phyloP scores from a whole-genome alignment of 352 stramenopile genomes.

The Globisporangium solare region DNA sequence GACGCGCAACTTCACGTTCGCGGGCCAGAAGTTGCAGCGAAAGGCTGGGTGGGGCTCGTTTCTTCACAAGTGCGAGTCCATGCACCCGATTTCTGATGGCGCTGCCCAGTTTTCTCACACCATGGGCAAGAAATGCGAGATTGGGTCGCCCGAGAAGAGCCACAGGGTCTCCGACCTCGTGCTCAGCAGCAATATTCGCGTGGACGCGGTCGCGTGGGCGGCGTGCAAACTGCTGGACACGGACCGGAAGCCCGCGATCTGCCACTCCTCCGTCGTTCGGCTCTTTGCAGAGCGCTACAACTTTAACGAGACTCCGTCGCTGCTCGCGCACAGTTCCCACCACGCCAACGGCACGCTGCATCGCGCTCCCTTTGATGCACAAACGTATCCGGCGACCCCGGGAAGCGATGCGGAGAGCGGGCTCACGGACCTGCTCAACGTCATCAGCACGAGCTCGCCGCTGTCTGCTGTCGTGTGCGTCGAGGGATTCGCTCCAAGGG shows the following conservation, averaged over 20 bases:
- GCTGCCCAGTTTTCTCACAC: constrained; percentile 22
- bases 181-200: constrained; percentile 34
- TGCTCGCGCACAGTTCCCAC: constrained; percentile 2
- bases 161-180: constrained; percentile 28
- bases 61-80: constrained; percentile 31
- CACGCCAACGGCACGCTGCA: constrained; percentile 2
- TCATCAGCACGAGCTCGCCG: constrained; percentile 52
- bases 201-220: constrained; percentile 48
- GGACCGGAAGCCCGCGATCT: constrained; percentile 44
- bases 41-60: constrained; percentile 46
- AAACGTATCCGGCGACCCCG: constrained; percentile 13
- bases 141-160: constrained; percentile 21
- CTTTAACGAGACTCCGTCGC: constrained; percentile 13
- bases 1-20: constrained; percentile 10
- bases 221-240: constrained; percentile 44
- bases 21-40: constrained; percentile 16
- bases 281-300: constrained; percentile 38
- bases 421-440: constrained; percentile 36
- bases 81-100: constrained; percentile 21
- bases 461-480: constrained; percentile 39
- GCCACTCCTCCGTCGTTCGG: constrained; percentile 41
- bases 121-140: constrained; percentile 36
- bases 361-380: background rate
- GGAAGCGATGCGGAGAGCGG: constrained; percentile 35
- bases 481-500: constrained; percentile 35